Base-by-base conservation (phyloP, 352 stramenopile species). In the Globisporangium cederbergense region DNA sequence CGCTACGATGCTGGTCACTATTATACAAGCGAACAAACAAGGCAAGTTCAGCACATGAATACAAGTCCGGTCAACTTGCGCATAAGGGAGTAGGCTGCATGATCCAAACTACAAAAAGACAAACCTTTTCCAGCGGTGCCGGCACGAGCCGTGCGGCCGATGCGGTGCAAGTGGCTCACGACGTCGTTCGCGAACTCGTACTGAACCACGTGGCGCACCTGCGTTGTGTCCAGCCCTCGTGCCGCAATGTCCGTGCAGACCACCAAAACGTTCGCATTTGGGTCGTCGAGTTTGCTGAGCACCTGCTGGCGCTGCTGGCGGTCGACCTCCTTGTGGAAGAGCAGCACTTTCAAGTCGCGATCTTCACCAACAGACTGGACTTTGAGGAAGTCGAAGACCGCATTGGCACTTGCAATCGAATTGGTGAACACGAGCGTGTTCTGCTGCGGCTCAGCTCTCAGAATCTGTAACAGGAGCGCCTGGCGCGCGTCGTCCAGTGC, bases 161-260 rank as follows among this genome's bases (percentile, higher is more conserved):
- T 90, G 64, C 86, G 83, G 61, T 94, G 86, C 49, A 94, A 72
- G 51, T 91, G 88, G 60, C 79, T 90, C 61, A 94, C 82, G n/a
- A 91, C 78, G 61, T 94, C 82, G 58, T 70, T 82, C 10, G 86
- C 86, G 59, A 91, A 94, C 62, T 94, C 86, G 61, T 87, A 90
- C 68, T 94, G 86, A 0, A 94, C 71, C 43, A 94, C 86, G 58
- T 94, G 83, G 4, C 68, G 53, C 46, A 93, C 84, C 53, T 80
- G 77, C 16, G 75, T 89, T 6, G 83, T 91, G 54, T 94, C 86
- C 2, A 94, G 72, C 0, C 86, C 86, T 25, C 83, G 73, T 16
- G 86, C 83, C 0, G 83, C 86, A 34, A 94, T 92, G 62, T 94
- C 86, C 4, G 86, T 94, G 57, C 81, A 90, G 18, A 92, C 74